phyloP scores from a whole-genome alignment of 2,329 filamentous ascomycete genomes.

The Capronia epimyces region DNA sequence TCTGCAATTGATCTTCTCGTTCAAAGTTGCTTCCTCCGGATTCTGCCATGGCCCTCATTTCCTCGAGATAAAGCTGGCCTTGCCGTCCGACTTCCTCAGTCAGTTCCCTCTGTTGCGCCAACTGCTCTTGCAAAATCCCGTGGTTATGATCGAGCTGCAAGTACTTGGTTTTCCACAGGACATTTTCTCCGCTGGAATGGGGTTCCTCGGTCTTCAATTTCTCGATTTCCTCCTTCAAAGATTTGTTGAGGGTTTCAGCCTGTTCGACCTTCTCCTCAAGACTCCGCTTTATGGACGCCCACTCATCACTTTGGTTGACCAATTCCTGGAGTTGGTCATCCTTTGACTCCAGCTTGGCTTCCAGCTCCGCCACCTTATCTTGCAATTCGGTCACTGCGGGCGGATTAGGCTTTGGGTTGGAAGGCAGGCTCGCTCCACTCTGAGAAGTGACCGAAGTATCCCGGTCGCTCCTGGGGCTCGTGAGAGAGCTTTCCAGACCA shows the following conservation, averaged over 20 bases:
- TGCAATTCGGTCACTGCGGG: conserved; percentile 68
- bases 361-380: conserved; percentile 66
- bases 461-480: conserved; percentile 39
- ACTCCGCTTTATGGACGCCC: conserved; percentile 56
- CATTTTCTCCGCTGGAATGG: conserved; percentile 21
- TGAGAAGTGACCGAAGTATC: conserved; percentile 47
- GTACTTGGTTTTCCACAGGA: conserved; percentile 54
- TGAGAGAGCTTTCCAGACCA: conserved; percentile 49
- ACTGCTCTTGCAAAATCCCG: conserved; percentile 57
- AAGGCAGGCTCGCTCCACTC: conserved; percentile 49
- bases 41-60: conserved; percentile 82
- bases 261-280: conserved; percentile 70
- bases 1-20: conserved; percentile 71
- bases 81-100: conserved; percentile 83
- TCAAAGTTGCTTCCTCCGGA: conserved; percentile 74
- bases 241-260: conserved; percentile 71
- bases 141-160: conserved; percentile 56
- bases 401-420: conserved; percentile 75
- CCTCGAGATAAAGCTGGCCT: conserved; percentile 73
- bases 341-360: conserved; percentile 63
- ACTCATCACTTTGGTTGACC: conserved; percentile 50
- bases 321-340: conserved; percentile 60
- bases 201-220: conserved; percentile 19
- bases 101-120: conserved; percentile 70
- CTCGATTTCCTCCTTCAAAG: conserved; percentile 72